These are phyloP conservation scores for Zasmidium citrigriseum DNA, from an alignment of 2,329 filamentous ascomycete species.

Conservation along the genomic window DNA sequence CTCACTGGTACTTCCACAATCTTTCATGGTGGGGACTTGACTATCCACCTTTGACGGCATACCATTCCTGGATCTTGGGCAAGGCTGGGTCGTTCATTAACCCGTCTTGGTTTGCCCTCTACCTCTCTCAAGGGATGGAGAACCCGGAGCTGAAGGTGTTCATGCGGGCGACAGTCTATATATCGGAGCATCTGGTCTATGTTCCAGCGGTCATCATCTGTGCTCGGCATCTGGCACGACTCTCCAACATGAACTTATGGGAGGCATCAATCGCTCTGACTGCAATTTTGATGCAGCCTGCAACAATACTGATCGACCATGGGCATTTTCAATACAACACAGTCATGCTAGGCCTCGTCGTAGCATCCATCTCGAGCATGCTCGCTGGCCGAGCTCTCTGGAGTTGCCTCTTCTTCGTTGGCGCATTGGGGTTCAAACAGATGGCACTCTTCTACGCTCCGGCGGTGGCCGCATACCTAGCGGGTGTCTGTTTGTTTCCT, in stretches of 20 bases:
- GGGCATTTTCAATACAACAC: constrained; percentile 98
- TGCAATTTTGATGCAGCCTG: constrained; percentile 89
- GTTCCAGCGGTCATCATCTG: constrained; percentile 85
- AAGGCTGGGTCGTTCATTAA: constrained; percentile 78
- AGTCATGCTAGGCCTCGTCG: constrained; percentile 90
- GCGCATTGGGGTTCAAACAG: constrained; percentile 94
- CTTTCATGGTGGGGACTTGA: constrained; percentile 97
- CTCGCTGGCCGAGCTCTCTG: constrained; percentile 81
- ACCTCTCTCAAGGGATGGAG: constrained; percentile 78
- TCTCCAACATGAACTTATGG: constrained; percentile 75
- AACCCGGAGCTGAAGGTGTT: constrained; percentile 82
- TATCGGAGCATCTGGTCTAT: constrained; percentile 89
- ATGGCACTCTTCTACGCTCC: constrained; percentile 99
- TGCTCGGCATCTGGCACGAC: constrained; percentile 74
- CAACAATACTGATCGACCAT: constrained; percentile 88
- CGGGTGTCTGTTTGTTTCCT: constrained; percentile 83
- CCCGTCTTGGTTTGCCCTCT: constrained; percentile 82
- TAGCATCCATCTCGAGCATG: constrained; percentile 86
- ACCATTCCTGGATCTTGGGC: constrained; percentile 95
- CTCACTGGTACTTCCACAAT: constrained; percentile 98
- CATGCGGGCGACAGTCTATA: constrained; percentile 89
- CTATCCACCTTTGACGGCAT: constrained; percentile 95
- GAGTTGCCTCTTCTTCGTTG: constrained; percentile 91
- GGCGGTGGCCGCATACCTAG: constrained; percentile 84
- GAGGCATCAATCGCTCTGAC: constrained; percentile 81